phyloP scores from a whole-genome alignment of 306 rosid species.

The Biancaea sappan region DNA sequence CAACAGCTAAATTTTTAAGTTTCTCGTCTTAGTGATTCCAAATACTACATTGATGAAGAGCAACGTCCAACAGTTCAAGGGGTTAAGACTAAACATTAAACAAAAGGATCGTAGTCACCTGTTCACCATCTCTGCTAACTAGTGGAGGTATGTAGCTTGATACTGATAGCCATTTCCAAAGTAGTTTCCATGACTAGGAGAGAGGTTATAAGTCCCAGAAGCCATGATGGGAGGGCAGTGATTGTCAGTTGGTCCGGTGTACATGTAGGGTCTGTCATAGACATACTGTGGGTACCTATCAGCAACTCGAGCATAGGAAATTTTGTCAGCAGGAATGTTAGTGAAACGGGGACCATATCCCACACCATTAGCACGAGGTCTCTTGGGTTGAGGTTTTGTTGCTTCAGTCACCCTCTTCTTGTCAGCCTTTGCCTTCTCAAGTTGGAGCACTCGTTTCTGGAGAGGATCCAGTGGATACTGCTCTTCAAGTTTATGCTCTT shows the following conservation, averaged over 20 bases:
- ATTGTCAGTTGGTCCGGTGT: constrained; percentile 70
- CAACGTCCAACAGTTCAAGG: constrained; percentile 62
- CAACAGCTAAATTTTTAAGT: constrained; percentile 63
- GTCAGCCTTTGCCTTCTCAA: constrained; percentile 96
- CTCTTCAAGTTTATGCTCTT: constrained; percentile 94
- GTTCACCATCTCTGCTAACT: constrained; percentile 56
- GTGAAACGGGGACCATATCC: constrained; percentile 72
- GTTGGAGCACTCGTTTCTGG: constrained; percentile 69
- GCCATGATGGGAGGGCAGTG: constrained; percentile 70
- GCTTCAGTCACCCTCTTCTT: constrained; percentile 90
- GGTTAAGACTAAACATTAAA: constrained; percentile 81
- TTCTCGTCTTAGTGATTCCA: constrained; percentile 41
- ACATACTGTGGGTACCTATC: constrained; percentile 86
- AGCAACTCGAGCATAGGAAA: constrained; percentile 71
- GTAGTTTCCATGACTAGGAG: constrained; percentile 86
- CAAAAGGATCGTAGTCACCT: constrained; percentile 59
- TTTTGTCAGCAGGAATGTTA: constrained; percentile 66
- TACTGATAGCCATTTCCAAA: constrained; percentile 90
- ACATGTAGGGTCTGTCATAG: constrained; percentile 76
- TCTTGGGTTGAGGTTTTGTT: constrained; percentile 91
- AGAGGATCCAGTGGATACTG: constrained; percentile 81
- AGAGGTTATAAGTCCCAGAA: constrained; percentile 68
- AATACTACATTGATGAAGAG: constrained; percentile 67
- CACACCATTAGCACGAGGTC: constrained; percentile 83
- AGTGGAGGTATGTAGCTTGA: constrained; percentile 93